Base-by-base conservation (phyloP, 2,329 filamentous ascomycete species). In the Lasiodiplodia gonubiensis region DNA sequence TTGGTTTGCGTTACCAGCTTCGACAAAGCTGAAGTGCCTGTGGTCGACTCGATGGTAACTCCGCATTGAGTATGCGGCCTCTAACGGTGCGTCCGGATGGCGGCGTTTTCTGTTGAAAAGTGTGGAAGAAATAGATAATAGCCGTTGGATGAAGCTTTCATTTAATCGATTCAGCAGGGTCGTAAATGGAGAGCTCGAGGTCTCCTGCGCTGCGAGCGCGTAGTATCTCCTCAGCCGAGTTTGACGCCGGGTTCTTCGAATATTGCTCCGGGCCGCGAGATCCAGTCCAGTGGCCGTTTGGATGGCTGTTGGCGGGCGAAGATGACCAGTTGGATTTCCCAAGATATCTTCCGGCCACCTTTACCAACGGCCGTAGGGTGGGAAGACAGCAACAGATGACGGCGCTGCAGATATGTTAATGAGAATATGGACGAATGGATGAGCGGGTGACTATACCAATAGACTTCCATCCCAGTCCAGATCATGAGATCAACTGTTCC, bases 401-500 rank as follows among this genome's bases (percentile, higher is more conserved):
- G n/a, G 51, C 51, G 10, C 51, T 53, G 4, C 51, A n/a, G 3
- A 18, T 18, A 14, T 25, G 1, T 53, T 10, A 53, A 25, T 25
- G 10, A 4, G 8, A n/a, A 5, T 10, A 53, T 8, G 18, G 30
- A 10, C 2, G 16, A 2, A 53, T 8, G 39, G 27, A 2, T 46
- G 14, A 2, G 1, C 42, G 7, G 14, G 14, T 10, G 3, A 23
- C 1, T 25, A 53, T 33, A 53, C 51, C 4, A 18, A 27, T 53
- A 53, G 2, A 53, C 51, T 10, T 53, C 51, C 51, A 53, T 4
- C 1, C 51, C 51, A 3, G 51, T 53, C 51, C 51, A 53, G 6
- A 53, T 53, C 51, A 53, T 53, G 25, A 53, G 30, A 18, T 53
- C 51, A n/a, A 53, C 51, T 4, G 51, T 53, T 30, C 51, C 51